Conservation (phyloP, 768 basidiomycete genomes). For the Termitomyces sp. region DNA sequence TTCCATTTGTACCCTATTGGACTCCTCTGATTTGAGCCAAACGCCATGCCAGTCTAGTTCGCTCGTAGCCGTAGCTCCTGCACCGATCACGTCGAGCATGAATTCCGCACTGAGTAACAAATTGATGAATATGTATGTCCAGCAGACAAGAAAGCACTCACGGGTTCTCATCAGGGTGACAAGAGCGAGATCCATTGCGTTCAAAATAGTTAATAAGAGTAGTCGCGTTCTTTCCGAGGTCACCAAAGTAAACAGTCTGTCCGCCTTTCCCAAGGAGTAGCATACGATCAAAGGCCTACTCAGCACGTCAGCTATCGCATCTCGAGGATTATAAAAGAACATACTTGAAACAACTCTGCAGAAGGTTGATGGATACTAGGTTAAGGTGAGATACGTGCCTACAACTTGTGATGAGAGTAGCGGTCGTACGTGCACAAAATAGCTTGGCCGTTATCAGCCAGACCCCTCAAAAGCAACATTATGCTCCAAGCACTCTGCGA, state of each 20-base stretch:
- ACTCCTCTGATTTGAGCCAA: slow-evolving; percentile 54
- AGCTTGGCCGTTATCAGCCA: slow-evolving; percentile 81
- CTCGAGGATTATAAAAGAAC: background rate
- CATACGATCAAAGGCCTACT: slow-evolving; percentile 63
- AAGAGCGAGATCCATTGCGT: slow-evolving; percentile 58
- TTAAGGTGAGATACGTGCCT: background rate
- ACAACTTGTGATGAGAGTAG: background rate
- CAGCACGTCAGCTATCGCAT: background rate
- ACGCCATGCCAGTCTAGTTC: slow-evolving; percentile 50
- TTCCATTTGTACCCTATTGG: slow-evolving; percentile 28
- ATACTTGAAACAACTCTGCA: slow-evolving; percentile 74
- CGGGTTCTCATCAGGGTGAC: slow-evolving; percentile 73
- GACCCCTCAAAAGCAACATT: slow-evolving; percentile 65
- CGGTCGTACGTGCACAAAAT: slow-evolving; percentile 77
- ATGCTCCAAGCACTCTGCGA: slow-evolving; percentile 88
- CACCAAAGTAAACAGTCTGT: slow-evolving; percentile 69
- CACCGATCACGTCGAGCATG: slow-evolving; percentile 75
- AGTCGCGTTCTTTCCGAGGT: slow-evolving; percentile 59
- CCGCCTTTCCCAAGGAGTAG: slow-evolving; percentile 78
- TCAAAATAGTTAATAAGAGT: slow-evolving; percentile 77
- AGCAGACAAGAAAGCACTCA: slow-evolving; percentile 24
- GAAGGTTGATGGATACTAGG: slow-evolving; percentile 63
- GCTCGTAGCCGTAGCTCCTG: slow-evolving; percentile 61
- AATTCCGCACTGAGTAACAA: slow-evolving; percentile 46
- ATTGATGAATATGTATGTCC: no score